phyloP scores from a whole-genome alignment of 192 early-diverging fungal species.

The Entomortierella parvispora region DNA sequence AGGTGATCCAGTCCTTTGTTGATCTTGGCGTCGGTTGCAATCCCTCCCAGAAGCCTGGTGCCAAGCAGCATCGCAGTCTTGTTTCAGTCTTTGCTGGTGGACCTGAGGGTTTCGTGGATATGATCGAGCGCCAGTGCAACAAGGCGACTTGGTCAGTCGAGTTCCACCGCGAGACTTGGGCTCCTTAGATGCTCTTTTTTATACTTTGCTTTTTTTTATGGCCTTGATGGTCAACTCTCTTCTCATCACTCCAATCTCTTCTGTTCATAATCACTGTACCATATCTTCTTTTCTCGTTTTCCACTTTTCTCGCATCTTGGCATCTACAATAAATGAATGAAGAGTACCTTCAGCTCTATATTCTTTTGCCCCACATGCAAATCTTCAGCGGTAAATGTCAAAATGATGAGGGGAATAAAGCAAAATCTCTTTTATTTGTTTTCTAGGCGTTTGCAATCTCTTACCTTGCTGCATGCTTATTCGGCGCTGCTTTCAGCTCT shows the following conservation, averaged over 20 bases:
- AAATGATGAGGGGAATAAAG: no score
- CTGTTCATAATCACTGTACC: not conserved
- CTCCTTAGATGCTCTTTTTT: conserved; percentile 15
- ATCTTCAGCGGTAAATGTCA: no score
- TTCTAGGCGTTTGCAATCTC: no score
- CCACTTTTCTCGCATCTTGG: no score
- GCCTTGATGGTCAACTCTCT: not conserved
- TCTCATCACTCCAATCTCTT: not conserved
- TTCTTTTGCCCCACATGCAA: no score
- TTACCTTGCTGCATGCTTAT: no score
- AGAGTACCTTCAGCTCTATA: no score
- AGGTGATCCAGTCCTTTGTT: conserved; percentile 19
- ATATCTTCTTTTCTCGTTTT: not conserved
- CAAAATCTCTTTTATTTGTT: no score
- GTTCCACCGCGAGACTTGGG: conserved; percentile 49
- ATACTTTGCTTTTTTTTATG: not conserved
- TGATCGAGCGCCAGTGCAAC: conserved; percentile 33
- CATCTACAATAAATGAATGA: conserved; percentile 2
- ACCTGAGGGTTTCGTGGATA: conserved; percentile 35
- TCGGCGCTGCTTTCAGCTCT: no score
- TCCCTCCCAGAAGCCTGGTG: conserved; percentile 9
- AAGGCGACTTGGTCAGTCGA: conserved; percentile 32
- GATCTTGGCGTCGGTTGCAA: conserved; percentile 33
- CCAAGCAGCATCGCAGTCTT: not conserved
- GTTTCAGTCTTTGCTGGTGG: conserved; percentile 47